phyloP scores from a whole-genome alignment of 805 yeast genomes.

The Lipomyces mesembrius region DNA sequence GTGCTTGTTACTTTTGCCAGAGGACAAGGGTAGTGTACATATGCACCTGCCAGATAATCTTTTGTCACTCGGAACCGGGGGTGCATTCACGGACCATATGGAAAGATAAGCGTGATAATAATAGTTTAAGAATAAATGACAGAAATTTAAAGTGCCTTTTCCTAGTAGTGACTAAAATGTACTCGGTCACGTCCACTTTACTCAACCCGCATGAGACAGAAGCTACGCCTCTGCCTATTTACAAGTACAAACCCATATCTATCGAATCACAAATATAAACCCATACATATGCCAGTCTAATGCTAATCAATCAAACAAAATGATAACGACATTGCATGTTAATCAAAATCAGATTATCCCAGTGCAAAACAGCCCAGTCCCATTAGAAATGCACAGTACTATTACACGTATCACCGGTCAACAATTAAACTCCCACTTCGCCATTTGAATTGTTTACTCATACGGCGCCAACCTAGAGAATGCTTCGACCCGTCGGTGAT shows the following conservation, averaged over 20 bases:
- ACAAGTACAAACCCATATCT: conserved; percentile 1
- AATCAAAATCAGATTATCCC: too few species aligned
- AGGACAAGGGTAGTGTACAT: too few species aligned
- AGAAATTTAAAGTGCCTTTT: too few species aligned
- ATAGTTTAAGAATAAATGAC: too few species aligned
- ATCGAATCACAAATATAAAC: conserved; percentile 6
- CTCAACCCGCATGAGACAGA: not conserved
- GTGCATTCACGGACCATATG: too few species aligned
- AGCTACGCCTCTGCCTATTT: conserved; percentile 1
- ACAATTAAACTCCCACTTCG: conserved; percentile 11
- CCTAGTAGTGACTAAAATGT: not conserved
- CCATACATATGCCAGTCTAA: conserved; percentile 5
- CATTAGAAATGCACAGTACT: not conserved
- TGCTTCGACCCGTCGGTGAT: not conserved
- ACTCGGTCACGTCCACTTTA: not conserved
- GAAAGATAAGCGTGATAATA: too few species aligned
- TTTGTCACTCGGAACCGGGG: too few species aligned
- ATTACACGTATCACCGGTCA: conserved; percentile 1
- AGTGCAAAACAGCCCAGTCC: conserved; percentile 1
- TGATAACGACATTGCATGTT: too few species aligned
- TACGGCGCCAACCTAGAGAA: conserved; percentile 17
- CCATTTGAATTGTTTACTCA: conserved; percentile 32
- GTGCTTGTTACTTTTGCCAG: too few species aligned
- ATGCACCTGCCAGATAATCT: too few species aligned
- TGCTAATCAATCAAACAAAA: conserved; percentile 1